A percentile compares a stretch with the other conserved stretches of the same genome.
phyloP scores from a whole-genome alignment of 768 basidiomycete genomes.

The Lactarius trivialis region DNA sequence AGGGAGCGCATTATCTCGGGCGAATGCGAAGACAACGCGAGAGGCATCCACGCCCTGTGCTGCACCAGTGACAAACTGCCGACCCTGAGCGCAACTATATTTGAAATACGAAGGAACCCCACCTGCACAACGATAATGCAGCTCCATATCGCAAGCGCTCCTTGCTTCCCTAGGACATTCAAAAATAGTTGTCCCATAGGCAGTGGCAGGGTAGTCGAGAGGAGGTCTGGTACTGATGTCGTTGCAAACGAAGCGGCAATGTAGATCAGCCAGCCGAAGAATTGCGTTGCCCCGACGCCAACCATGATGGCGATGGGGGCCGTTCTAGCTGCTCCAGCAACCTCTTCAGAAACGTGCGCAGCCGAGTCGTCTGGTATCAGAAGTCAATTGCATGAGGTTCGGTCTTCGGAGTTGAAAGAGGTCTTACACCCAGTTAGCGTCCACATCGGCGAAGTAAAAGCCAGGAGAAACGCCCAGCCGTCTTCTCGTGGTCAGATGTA shows the following conservation, averaged over 20 bases:
- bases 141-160: conserved; percentile 69
- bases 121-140: conserved; percentile 61
- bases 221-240: conserved; percentile 44
- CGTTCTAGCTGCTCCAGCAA: conserved; percentile 52
- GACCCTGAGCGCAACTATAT: conserved; percentile 23
- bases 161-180: conserved; percentile 55
- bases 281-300: conserved; percentile 52
- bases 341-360: conserved; percentile 70
- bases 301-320: conserved; percentile 67
- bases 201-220: conserved; percentile 46
- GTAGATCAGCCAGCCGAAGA: conserved; percentile 58
- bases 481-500: conserved; percentile 32
- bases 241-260: conserved; percentile 64
- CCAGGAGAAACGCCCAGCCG: conserved; percentile 66
- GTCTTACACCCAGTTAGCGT: conserved; percentile 66
- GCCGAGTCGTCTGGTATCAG: conserved; percentile 58
- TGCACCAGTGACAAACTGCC: conserved; percentile 63
- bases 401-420: neutral
- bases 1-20: conserved; percentile 66
- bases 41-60: conserved; percentile 72
- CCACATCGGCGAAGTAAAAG: conserved; percentile 77
- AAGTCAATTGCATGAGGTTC: conserved; percentile 1
- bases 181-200: conserved; percentile 71
- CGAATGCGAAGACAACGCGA: conserved; percentile 69
- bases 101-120: conserved; percentile 17